Conservation (phyloP, 2,329 filamentous ascomycete genomes). For the Chalara sp. region DNA sequence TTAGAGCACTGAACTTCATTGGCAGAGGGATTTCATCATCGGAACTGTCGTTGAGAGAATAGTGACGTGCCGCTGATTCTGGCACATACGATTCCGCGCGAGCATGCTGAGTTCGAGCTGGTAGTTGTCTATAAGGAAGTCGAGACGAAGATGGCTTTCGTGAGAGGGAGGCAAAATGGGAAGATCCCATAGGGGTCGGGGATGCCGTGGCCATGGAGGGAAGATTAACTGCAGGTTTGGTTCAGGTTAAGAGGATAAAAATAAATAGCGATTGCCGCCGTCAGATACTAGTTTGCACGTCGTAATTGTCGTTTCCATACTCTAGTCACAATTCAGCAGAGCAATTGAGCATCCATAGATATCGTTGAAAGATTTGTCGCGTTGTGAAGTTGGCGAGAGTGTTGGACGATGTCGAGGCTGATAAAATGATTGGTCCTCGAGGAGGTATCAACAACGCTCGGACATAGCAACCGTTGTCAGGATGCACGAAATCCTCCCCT, state of each 20-base stretch:
- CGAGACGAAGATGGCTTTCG: constrained; percentile 43
- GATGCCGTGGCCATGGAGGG: constrained; percentile 44
- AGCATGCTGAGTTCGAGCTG: constrained; percentile 35
- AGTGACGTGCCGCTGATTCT: constrained; percentile 34
- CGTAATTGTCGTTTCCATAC: constrained; percentile 19
- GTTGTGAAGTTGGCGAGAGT: constrained; percentile 10
- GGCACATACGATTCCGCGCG: constrained; percentile 11
- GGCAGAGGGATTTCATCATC: constrained; percentile 90
- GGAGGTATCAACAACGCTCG: no score
- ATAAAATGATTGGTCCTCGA: neutral
- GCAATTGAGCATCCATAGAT: constrained; percentile 18
- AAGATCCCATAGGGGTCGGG: constrained; percentile 47
- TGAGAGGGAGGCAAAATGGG: constrained; percentile 37
- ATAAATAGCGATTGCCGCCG: constrained; percentile 8
- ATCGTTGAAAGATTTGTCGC: constrained; percentile 20
- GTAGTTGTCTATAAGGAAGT: constrained; percentile 45
- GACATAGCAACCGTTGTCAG: neutral
- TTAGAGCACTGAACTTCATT: constrained; percentile 85
- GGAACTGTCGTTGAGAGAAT: constrained; percentile 70
- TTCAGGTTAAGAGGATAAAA: constrained; percentile 7
- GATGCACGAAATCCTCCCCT: no score
- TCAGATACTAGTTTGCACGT: constrained; percentile 10
- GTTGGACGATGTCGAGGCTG: neutral
- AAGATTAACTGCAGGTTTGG: neutral
- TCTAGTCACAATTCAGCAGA: constrained; percentile 10